These are phyloP conservation scores for Hirschioporus abietinus DNA, from an alignment of 768 basidiomycete species.

Conservation along the genomic window DNA sequence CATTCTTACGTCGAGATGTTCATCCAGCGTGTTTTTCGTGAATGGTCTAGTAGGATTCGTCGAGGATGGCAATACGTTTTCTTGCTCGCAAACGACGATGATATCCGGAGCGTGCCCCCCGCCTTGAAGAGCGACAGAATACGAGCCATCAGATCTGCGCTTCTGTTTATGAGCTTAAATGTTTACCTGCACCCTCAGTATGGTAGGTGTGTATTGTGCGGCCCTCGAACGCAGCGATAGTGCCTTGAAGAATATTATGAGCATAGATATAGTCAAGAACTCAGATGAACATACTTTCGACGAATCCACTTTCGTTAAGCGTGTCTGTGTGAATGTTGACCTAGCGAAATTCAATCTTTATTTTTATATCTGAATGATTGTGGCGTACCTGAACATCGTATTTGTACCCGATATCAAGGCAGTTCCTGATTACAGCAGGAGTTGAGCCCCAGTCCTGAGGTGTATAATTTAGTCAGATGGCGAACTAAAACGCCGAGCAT, in stretches of 20 bases:
- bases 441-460: constrained; percentile 87
- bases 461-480: background rate
- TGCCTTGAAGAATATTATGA: constrained; percentile 39
- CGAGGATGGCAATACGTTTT: constrained; percentile 91
- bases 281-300: constrained; percentile 61
- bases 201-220: constrained; percentile 98
- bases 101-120: constrained; percentile 98
- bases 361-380: background rate
- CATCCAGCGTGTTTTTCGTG: constrained; percentile 86
- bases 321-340: constrained; percentile 97
- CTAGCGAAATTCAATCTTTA: constrained; percentile 24
- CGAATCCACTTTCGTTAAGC: constrained; percentile 94
- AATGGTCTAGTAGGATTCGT: constrained; percentile 97
- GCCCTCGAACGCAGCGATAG: constrained; percentile 82
- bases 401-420: constrained; percentile 77
- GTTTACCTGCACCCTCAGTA: constrained; percentile 83
- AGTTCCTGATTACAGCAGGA: constrained; percentile 72
- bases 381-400: constrained; percentile 84
- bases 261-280: constrained; percentile 1
- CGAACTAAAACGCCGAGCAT: background rate
- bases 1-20: constrained; percentile 84
- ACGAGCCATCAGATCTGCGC: background rate
- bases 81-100: constrained; percentile 88
- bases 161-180: background rate
- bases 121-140: constrained; percentile 33